Conservation (phyloP, 345 rosid species). For the Melastoma malabathricum region DNA sequence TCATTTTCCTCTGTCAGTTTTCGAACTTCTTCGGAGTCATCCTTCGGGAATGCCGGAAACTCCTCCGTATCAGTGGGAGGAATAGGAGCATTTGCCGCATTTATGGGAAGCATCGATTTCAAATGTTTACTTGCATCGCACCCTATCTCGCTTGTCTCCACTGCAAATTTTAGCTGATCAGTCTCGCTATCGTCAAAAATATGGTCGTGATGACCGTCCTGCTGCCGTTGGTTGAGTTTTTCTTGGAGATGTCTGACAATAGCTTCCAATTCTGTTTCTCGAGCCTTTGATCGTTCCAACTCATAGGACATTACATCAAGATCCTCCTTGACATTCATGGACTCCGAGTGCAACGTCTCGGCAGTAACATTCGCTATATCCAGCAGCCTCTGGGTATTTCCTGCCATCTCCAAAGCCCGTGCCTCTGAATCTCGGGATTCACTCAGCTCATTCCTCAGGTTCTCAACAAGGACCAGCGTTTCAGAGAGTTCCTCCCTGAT, state of each 20-base stretch:
- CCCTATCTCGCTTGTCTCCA: conserved; percentile 31
- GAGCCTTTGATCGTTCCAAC: conserved; percentile 56
- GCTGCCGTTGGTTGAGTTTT: conserved; percentile 3
- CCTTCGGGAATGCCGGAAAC: conserved; percentile 33
- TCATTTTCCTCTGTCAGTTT: conserved; percentile 35
- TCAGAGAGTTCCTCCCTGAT: conserved; percentile 63
- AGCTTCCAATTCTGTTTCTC: conserved; percentile 47
- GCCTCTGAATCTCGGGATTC: conserved; percentile 74
- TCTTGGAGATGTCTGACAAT: conserved; percentile 44
- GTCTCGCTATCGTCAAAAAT: conserved; percentile 13
- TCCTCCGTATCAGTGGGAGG: conserved; percentile 18
- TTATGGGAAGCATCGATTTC: too few relatives aligned
- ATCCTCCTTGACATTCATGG: conserved; percentile 48
- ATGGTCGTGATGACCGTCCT: too few relatives aligned
- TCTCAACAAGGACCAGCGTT: conserved; percentile 55
- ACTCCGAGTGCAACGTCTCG: conserved; percentile 47
- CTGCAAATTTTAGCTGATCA: conserved; percentile 24
- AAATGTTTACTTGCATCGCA: too few relatives aligned
- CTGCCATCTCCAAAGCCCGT: conserved; percentile 41
- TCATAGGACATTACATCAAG: conserved; percentile 38
- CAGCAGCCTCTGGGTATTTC: conserved; percentile 42
- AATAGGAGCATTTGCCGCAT: too few relatives aligned
- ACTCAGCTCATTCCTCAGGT: conserved; percentile 38
- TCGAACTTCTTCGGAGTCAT: conserved; percentile 40
- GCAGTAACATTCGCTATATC: conserved; percentile 51